Percentiles rank a stretch among this genome's conserved stretches.
Evolutionary conservation across 306 rosid species (phyloP).

Genomic region (Cucumis cinereus): DNA sequence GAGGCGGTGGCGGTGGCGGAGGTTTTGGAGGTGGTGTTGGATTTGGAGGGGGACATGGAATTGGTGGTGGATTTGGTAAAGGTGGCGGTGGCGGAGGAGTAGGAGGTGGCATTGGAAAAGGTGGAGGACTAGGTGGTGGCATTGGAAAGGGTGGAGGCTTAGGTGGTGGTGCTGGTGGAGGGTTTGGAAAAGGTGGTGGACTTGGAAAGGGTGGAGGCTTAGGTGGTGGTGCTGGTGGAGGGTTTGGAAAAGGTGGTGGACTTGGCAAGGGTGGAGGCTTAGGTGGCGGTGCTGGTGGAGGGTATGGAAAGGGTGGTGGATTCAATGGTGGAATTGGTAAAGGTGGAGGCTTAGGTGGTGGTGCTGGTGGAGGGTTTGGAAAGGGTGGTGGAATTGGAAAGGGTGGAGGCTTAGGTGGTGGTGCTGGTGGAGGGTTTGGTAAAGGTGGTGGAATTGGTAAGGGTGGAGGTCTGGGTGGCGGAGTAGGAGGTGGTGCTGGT

Average conservation of each 20-base stretch:
- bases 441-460: not conserved
- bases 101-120: not conserved
- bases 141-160: constrained; percentile 2
- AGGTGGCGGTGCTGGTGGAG: constrained; percentile 12
- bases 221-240: constrained; percentile 16
- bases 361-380: constrained; percentile 10
- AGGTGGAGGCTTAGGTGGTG: constrained; percentile 7
- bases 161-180: constrained; percentile 6
- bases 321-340: constrained; percentile 14
- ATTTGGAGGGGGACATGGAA: constrained; percentile 9
- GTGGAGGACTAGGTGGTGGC: not conserved
- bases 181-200: not conserved
- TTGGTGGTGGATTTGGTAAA: constrained; percentile 14
- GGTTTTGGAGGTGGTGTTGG: constrained; percentile 25
- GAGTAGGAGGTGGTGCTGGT: constrained; percentile 15
- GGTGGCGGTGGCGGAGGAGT: constrained; percentile 12
- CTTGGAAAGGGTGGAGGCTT: constrained; percentile 2
- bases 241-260: constrained; percentile 16
- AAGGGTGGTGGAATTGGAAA: no score
- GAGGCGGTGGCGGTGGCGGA: constrained; percentile 8
- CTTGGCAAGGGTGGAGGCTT: constrained; percentile 10
- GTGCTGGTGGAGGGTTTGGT: not conserved
- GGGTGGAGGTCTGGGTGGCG: not conserved
- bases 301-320: constrained; percentile 6
- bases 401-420: not conserved